These are phyloP conservation scores for Trypethelium eluteriae DNA, from an alignment of 495 filamentous ascomycete genomes.

Conservation along the genomic window DNA sequence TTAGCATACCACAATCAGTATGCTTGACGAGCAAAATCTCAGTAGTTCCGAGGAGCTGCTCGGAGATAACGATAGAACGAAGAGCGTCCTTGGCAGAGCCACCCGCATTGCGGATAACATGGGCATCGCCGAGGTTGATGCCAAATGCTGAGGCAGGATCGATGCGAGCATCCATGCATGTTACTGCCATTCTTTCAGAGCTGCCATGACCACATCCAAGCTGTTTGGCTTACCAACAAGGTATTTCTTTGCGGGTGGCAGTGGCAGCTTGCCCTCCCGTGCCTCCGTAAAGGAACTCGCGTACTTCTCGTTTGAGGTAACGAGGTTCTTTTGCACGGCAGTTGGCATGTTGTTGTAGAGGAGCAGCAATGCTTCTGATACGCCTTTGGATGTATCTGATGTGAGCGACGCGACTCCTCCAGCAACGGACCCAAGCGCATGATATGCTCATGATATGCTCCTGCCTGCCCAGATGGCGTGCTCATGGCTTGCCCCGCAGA, in stretches of 20 bases:
- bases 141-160: conserved; percentile 63
- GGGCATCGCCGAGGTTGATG: conserved; percentile 68
- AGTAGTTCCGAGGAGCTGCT: conserved; percentile 73
- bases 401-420: neutral
- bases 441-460: neutral
- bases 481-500: conserved; percentile 1
- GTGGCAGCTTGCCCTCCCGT: conserved; percentile 52
- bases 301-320: conserved; percentile 54
- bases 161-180: conserved; percentile 83
- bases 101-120: conserved; percentile 76
- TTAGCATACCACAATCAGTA: conserved; percentile 75
- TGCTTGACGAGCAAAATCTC: conserved; percentile 77
- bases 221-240: conserved; percentile 40
- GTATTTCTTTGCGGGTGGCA: conserved; percentile 67
- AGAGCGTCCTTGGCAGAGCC: conserved; percentile 60
- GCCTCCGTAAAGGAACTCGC: conserved; percentile 45
- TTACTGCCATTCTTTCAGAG: conserved; percentile 38
- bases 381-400: neutral
- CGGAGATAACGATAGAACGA: conserved; percentile 66
- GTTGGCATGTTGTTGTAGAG: conserved; percentile 29
- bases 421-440: neutral
- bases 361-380: neutral
- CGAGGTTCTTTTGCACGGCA: conserved; percentile 48
- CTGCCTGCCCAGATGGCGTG: neutral
- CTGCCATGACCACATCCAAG: neutral